Evolutionary conservation across 768 basidiomycete genomes (phyloP).

Genomic region (Dentipellis sp.): DNA sequence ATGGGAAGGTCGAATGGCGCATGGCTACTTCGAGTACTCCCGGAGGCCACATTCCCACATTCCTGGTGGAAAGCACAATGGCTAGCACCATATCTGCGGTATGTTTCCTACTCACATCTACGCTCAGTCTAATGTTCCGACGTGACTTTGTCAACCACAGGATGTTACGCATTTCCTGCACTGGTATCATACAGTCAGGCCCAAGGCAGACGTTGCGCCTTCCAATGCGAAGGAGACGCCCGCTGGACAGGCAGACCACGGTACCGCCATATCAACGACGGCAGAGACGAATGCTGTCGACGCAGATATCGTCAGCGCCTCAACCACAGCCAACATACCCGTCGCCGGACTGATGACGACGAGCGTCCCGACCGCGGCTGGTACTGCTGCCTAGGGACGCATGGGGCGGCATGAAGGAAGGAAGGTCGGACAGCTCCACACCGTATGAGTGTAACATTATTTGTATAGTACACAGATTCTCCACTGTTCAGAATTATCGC

Average conservation of each 20-base stretch:
- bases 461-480: no score
- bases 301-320: background rate
- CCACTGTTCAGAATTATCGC: no score
- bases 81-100: slow-evolving; percentile 56
- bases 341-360: no score
- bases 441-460: no score
- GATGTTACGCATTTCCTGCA: slow-evolving; percentile 67
- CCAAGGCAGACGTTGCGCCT: background rate
- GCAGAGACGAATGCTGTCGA: background rate
- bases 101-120: slow-evolving; percentile 11
- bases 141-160: slow-evolving; percentile 24
- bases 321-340: no score
- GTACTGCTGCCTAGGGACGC: no score
- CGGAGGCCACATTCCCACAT: slow-evolving; percentile 60
- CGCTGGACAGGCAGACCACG: background rate
- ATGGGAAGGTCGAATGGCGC: slow-evolving; percentile 64
- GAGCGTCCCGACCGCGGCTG: no score
- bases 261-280: background rate
- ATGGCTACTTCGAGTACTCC: slow-evolving; percentile 74
- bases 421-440: no score
- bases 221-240: background rate
- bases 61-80: slow-evolving; percentile 53
- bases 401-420: no score
- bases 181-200: slow-evolving; percentile 43
- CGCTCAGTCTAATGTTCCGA: background rate